These are phyloP conservation scores for Pseudogymnoascus sp. DNA, from an alignment of 2,329 filamentous ascomycete species.

Conservation along the genomic window DNA sequence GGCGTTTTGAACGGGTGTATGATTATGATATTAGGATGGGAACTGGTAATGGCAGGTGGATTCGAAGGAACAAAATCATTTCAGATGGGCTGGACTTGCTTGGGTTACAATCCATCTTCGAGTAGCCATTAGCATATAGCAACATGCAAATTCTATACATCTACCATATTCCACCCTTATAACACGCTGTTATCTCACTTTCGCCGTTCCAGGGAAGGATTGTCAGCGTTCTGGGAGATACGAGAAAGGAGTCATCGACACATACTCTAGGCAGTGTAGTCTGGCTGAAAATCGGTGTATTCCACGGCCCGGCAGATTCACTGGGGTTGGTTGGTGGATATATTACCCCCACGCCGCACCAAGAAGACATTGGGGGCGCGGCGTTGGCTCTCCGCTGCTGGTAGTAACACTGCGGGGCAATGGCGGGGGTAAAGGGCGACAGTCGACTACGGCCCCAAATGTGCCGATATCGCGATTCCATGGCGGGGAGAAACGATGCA, in stretches of 20 bases:
- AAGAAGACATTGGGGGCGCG: background rate
- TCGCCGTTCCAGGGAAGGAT: background rate
- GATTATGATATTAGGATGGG: background rate
- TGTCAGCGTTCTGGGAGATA: background rate
- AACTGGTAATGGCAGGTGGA: background rate
- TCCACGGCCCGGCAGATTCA: background rate
- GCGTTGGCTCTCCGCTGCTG: background rate
- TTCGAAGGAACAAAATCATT: background rate
- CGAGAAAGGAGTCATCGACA: background rate
- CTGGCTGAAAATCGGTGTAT: background rate
- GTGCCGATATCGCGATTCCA: constrained; percentile 1
- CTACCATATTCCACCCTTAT: background rate
- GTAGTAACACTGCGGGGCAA: background rate
- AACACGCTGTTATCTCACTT: background rate
- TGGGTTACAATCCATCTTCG: background rate
- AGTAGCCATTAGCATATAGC: background rate
- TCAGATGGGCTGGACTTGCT: background rate
- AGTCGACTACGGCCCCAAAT: background rate
- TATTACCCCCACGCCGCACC: background rate
- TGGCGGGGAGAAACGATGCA: background rate
- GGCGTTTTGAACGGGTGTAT: background rate
- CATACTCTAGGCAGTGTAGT: background rate
- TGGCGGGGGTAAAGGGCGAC: background rate
- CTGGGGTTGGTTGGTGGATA: background rate
- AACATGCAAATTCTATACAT: background rate